Percentiles rank a stretch among this genome's conserved stretches.
phyloP scores from a whole-genome alignment of 2,329 filamentous ascomycete species.

The Dothideomycetes sp. region DNA sequence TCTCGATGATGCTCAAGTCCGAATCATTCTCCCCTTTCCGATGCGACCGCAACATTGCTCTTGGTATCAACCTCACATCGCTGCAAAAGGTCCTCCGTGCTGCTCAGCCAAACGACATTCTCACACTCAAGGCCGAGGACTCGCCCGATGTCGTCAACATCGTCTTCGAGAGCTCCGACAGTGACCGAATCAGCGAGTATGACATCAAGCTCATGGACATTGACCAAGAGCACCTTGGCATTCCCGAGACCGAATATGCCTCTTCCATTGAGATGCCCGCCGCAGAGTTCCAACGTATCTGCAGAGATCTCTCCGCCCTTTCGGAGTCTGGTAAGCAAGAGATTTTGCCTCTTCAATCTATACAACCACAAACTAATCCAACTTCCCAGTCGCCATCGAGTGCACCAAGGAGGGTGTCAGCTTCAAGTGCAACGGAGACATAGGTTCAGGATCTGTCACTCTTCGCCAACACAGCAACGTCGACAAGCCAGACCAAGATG shows the following conservation, averaged over 20 bases:
- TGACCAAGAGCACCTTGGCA: conserved; percentile 97
- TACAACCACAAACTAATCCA: conserved; percentile 12
- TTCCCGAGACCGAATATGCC: conserved; percentile 97
- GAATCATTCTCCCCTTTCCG: conserved; percentile 91
- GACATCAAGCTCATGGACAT: conserved; percentile 99
- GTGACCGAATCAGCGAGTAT: conserved; percentile 93
- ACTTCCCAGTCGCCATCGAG: conserved; percentile 71
- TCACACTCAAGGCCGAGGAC: conserved; percentile 96
- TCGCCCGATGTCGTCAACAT: conserved; percentile 92
- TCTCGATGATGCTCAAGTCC: conserved; percentile 96
- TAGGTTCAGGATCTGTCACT: conserved; percentile 88
- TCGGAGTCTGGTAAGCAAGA: conserved; percentile 77
- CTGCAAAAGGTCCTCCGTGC: conserved; percentile 95
- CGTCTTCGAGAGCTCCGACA: conserved; percentile 81
- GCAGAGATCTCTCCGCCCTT: conserved; percentile 79
- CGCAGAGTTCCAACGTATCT: conserved; percentile 86
- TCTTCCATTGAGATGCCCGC: conserved; percentile 84
- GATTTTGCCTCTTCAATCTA: not conserved
- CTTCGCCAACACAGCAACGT: conserved; percentile 80
- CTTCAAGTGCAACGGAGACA: conserved; percentile 87
- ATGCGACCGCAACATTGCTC: conserved; percentile 97
- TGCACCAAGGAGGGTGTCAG: conserved; percentile 95
- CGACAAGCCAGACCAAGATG: conserved; percentile 76
- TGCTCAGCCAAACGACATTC: conserved; percentile 84
- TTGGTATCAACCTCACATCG: conserved; percentile 92